phyloP scores from a whole-genome alignment of 176 grass and related monocot genomes.

The Triticum urartu region DNA sequence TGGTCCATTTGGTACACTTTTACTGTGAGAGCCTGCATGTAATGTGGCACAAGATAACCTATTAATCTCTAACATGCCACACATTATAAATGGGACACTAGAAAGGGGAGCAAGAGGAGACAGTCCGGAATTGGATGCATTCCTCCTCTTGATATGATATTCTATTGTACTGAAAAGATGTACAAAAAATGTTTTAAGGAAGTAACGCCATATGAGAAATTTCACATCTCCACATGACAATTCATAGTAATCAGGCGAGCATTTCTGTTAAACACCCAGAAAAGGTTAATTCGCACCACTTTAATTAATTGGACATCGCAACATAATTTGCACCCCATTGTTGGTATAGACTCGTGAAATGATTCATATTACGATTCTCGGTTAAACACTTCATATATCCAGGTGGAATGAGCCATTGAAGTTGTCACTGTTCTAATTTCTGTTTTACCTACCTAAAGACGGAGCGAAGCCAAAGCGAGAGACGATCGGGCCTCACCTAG shows the following conservation, averaged over 20 bases:
- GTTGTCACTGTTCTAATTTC: not conserved
- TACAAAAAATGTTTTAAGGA: not conserved
- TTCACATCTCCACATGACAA: not conserved
- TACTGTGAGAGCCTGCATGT: not conserved
- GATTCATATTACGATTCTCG: not conserved
- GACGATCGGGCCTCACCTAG: not conserved
- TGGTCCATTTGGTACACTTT: slow-evolving; percentile 11
- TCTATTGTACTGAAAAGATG: not conserved
- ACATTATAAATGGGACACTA: not conserved
- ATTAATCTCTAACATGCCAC: slow-evolving; percentile 7
- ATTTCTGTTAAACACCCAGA: not conserved
- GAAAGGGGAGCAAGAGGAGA: not conserved
- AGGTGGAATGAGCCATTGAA: not conserved
- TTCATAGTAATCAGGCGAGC: not conserved
- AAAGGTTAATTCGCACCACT: not conserved
- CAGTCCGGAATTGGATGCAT: not conserved
- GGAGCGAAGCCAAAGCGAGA: not conserved
- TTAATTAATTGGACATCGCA: not conserved
- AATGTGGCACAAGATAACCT: not conserved
- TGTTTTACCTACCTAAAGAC: not conserved
- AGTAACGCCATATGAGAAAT: not conserved
- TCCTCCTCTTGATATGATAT: not conserved
- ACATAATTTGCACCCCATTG: not conserved
- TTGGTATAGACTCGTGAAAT: not conserved
- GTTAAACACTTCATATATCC: not conserved